Percentiles rank a stretch among this genome's conserved stretches.
These are phyloP conservation scores for Dictyostelium citrinum DNA, from an alignment of 78 protist species.

Conservation along the genomic window DNA sequence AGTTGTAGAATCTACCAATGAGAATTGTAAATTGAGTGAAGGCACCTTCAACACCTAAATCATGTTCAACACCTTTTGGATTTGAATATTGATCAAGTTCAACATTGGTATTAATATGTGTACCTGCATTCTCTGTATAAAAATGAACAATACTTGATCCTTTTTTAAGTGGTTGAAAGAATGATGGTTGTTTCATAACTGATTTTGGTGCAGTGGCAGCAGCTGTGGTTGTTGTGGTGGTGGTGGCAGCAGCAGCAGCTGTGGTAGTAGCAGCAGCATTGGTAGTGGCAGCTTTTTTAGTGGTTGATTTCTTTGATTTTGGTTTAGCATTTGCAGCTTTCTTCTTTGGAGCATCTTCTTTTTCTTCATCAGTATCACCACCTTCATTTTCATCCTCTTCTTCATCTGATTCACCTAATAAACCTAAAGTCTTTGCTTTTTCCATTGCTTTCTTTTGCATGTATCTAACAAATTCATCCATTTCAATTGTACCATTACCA, in stretches of 20 bases:
- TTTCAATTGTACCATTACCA: conserved; percentile 28
- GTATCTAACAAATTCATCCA: conserved; percentile 49
- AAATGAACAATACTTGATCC: conserved; percentile 24
- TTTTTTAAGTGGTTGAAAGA: conserved; percentile 23
- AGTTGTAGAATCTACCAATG: neutral
- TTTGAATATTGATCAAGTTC: neutral
- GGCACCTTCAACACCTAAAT: conserved; percentile 65
- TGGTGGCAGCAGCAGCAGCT: neutral
- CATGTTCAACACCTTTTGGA: conserved; percentile 23
- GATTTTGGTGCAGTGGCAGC: neutral
- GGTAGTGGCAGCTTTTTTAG: neutral
- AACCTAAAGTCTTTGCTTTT: conserved; percentile 43
- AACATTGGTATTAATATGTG: neutral
- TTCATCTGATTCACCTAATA: neutral
- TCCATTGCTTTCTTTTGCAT: conserved; percentile 62
- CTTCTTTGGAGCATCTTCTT: neutral
- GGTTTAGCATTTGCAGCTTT: conserved; percentile 23
- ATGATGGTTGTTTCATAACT: conserved; percentile 47
- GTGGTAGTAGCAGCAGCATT: neutral
- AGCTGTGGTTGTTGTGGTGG: neutral
- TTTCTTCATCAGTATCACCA: conserved; percentile 55
- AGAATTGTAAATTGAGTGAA: conserved; percentile 14
- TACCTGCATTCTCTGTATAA: conserved; percentile 54
- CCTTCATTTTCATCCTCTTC: conserved; percentile 28
- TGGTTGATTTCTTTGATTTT: neutral